phyloP scores from a whole-genome alignment of 495 filamentous ascomycete genomes.

The Talaromyces trachyspermus region DNA sequence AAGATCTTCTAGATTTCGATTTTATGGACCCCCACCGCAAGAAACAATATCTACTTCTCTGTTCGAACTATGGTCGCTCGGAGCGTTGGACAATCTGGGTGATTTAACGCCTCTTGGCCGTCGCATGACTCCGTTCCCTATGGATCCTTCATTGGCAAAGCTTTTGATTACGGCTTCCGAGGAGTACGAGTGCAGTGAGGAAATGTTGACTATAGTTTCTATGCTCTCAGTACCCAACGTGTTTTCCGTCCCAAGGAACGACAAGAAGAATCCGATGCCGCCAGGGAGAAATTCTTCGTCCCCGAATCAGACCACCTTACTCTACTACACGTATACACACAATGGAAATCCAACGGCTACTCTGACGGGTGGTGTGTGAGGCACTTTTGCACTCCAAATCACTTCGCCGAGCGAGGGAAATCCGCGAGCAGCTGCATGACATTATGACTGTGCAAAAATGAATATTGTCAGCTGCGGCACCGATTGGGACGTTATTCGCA shows the following conservation, averaged over 20 bases:
- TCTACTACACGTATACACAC: constrained; percentile 89
- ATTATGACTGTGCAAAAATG: constrained; percentile 95
- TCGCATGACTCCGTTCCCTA: constrained; percentile 95
- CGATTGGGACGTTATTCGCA: constrained; percentile 92
- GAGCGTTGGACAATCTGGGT: constrained; percentile 87
- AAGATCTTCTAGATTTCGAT: constrained; percentile 92
- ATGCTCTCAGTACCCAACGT: constrained; percentile 97
- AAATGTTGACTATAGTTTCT: constrained; percentile 96
- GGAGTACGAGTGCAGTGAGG: constrained; percentile 88
- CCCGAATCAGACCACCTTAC: constrained; percentile 96
- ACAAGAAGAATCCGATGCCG: constrained; percentile 91
- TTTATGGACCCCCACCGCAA: constrained; percentile 99
- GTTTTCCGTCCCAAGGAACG: constrained; percentile 97
- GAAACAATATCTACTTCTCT: constrained; percentile 96
- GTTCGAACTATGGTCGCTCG: constrained; percentile 96
- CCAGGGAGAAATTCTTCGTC: constrained; percentile 98
- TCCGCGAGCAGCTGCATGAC: constrained; percentile 84
- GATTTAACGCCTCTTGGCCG: constrained; percentile 80
- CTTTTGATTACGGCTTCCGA: constrained; percentile 81
- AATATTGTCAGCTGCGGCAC: constrained; percentile 80
- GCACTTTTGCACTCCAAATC: constrained; percentile 94
- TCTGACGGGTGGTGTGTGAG: constrained; percentile 86
- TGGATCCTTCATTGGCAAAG: constrained; percentile 92
- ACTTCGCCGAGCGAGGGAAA: constrained; percentile 83
- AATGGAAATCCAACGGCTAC: constrained; percentile 88